Evolutionary conservation across 352 stramenopile genomes (phyloP), one percentile per base, ranked within the genome.

Genomic region (Pythium plurisporium): DNA sequence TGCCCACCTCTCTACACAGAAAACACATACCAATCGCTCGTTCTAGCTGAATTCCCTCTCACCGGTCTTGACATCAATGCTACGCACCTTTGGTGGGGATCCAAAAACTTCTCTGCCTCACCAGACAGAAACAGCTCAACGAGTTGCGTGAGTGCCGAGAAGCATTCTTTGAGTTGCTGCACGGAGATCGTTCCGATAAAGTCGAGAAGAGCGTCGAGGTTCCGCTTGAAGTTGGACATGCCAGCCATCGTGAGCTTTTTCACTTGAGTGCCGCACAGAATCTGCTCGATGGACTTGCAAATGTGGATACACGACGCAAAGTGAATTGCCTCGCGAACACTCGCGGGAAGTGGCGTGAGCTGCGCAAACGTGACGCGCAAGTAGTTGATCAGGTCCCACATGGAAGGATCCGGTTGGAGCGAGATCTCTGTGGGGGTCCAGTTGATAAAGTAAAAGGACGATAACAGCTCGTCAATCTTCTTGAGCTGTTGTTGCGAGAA

Each of bases 371-470:
- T 89, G 4, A 88, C 79, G 54, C 84, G 83, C n/a, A 92, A 73
- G 52, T 92, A 90, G 62, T 86, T 89, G 69, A 92, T 89, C 14
- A 90, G 65, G 53, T 92, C 82, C 76, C 79, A 89, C 79, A 92
- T 88, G 37, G 73, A 79, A 48, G 80, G 80, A 54, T 92, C 76
- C 2, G 82, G 77, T 41, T 89, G 79, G 0, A 77, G 71, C 8
- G 81, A 72, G 5, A 79, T 61, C 14, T 82, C 70, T 10, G 63
- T 70, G 6, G 82, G 76, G 3, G 68, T 76, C 82, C 82, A 92
- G 53, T 92, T 86, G 41, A 90, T 69, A 56, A 83, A 90, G 60
- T 89, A 87, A 43, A 89, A 87, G 9, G 78, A 82, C 8, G 72
- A 79, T 14, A 92, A 65, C 41, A 92, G 55, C 45, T 89, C 80